Evolutionary conservation across 495 filamentous ascomycete species (phyloP), one percentile per base, ranked within the genome.

Genomic region (Penicillium robsamsonii): DNA sequence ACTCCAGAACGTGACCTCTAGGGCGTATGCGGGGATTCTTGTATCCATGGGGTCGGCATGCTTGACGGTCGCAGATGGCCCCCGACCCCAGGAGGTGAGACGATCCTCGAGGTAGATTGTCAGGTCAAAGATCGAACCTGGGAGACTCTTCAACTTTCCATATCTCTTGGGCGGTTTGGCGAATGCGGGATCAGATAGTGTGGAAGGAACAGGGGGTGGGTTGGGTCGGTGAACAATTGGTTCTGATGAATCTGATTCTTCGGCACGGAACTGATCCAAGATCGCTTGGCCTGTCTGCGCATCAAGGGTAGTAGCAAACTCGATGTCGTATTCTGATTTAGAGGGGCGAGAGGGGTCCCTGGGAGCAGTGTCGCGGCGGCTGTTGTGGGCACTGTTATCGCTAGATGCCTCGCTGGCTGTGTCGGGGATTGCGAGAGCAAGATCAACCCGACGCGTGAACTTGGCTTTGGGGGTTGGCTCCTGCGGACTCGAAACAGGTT

Each of bases 21-120:
- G 81, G n/a, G 87, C 91, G 51, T 84, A 84, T 62, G 91, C 91
- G 5, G 92, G 89, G 30, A 97, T 84, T 20, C 83, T 86, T 5
- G 73, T 80, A 57, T 96, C 88, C 48, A 69, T 63, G 29, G 63
- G 68, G 29, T 81, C 72, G 2, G 81, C 67, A 61, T 90, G 86
- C 29, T 83, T 70, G 50, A 86, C 68, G 13, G 84, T 89, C 50
- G 87, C 89, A 17, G 70, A 65, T 0, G 62, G 67, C 0, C 81
- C 79, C 15, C 92, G 85, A 31, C 92, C 92, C 85, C 88, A 97
- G 3, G 84, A 86, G 0, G 85, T 83, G 69, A 88, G 66, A 12
- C 82, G 82, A 24, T 81, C 73, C 44, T 84, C 84, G 24, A 96
- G 72, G 24, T 74, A 75, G 29, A 95, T 71, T 3, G 77, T 81